Conservation (phyloP, 2,329 filamentous ascomycete species). For the Aspergillus brunneoviolaceus region DNA sequence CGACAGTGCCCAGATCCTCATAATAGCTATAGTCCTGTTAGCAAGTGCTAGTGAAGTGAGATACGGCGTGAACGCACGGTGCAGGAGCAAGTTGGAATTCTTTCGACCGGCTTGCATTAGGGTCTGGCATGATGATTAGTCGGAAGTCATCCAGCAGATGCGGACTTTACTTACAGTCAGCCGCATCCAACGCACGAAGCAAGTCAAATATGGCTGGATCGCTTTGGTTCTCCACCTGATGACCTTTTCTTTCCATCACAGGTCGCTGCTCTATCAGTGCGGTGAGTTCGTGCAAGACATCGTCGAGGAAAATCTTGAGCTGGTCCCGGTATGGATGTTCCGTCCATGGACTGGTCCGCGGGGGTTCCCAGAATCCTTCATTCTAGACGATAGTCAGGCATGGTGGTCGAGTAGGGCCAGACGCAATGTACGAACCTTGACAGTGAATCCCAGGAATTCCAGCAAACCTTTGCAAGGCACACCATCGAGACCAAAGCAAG, state of each 20-base stretch:
- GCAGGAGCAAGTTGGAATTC: conserved; percentile 34
- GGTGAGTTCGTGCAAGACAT: conserved; percentile 60
- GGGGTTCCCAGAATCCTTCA: conserved; percentile 46
- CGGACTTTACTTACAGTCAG: conserved; percentile 31
- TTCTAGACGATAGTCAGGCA: conserved; percentile 24
- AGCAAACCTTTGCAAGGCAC: conserved; percentile 56
- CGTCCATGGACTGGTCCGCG: conserved; percentile 34
- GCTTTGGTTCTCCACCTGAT: conserved; percentile 32
- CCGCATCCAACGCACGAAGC: conserved; percentile 35
- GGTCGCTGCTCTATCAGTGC: conserved; percentile 50
- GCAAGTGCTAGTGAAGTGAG: background rate
- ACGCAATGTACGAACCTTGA: conserved; percentile 38
- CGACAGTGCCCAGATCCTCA: conserved; percentile 61
- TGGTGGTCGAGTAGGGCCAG: background rate
- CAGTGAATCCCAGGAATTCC: conserved; percentile 57
- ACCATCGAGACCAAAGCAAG: conserved; percentile 60
- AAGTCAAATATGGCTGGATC: conserved; percentile 42
- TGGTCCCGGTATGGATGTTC: conserved; percentile 42
- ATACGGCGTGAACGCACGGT: conserved; percentile 30
- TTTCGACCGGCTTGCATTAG: conserved; percentile 25
- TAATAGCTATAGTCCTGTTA: conserved; percentile 48
- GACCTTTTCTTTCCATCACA: conserved; percentile 37
- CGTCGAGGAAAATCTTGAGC: conserved; percentile 54
- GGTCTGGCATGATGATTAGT: conserved; percentile 28
- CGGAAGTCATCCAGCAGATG: background rate